Evolutionary conservation across 1,284 basidiomycete species (phyloP), one percentile per base, ranked within the genome.

Genomic region (Cryptococcus amylolentus): DNA sequence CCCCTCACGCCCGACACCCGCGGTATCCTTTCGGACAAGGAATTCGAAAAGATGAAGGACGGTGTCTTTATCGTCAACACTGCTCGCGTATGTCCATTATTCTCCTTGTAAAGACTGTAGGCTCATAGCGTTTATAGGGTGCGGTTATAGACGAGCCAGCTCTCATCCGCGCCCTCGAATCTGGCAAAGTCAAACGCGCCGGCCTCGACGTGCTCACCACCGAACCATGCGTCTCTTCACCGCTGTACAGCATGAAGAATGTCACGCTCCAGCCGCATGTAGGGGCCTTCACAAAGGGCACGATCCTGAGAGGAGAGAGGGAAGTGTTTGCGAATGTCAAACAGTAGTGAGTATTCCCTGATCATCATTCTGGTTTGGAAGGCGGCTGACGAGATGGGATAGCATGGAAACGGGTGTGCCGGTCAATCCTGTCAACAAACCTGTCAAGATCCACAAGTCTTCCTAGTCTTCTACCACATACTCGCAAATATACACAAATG

Each of bases 1-100:
- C 73, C 73, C 0, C 62, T 75, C 23, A 73, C 65, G 2, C 48
- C 59, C 7, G 57, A 56, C 49, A 73, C 73, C 9, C 49, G 63
- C 26, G 63, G 67, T 47, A 35, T 72, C 40, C 43, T 76, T n/a
- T 60, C 56, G 27, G 70, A 66, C 38, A 56, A 63, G 23, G 62
- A 68, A 37, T 73, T 76, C 52, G 62, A 63, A 1, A 66, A 65
- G 57, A 76, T 76, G 73, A 68, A 69, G 50, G 64, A 68, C 28
- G 72, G 71, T 4, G 71, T 72, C 16, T 68, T 70, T 50, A 67
- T 76, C 43, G 67, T 76, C 56, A 76, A 76, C 60, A 75, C 73
- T n/a, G 67, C 70, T 18, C 53, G 73, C 26, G 63, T 63, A 28
- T 27, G 58, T 54, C 16, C 4, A 7, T 26, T 38, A 20, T 26